Evolutionary conservation across 345 rosid species (phyloP).

Genomic region (Aquilaria yunnanensis): DNA sequence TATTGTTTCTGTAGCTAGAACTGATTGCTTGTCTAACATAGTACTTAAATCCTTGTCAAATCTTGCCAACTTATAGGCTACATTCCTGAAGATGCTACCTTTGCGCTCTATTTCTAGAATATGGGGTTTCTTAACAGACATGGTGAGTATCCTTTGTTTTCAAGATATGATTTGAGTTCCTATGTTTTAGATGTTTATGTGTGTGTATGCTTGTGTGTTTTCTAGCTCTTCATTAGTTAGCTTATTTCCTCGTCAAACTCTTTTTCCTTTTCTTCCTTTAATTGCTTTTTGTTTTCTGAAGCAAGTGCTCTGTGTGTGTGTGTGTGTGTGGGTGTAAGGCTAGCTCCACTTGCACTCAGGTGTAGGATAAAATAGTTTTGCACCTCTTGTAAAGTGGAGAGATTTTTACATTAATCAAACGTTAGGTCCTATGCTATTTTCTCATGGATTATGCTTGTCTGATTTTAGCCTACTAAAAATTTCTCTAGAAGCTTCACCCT

Average conservation of each 20-base stretch:
- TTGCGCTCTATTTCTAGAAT: slow-evolving; percentile 79
- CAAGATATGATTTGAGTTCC: background rate
- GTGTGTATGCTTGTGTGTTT: background rate
- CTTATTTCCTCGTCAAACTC: background rate
- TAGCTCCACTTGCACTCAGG: too few species aligned
- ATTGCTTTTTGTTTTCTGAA: too few species aligned
- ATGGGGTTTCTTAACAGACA: slow-evolving; percentile 69
- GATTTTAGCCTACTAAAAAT: too few species aligned
- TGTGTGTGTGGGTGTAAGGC: too few species aligned
- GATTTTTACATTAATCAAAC: too few species aligned
- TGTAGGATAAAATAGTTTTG: too few species aligned
- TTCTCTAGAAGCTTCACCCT: too few species aligned
- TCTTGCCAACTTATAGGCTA: slow-evolving; percentile 44
- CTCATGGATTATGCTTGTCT: too few species aligned
- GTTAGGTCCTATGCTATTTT: too few species aligned
- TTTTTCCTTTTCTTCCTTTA: background rate
- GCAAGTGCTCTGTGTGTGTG: too few species aligned
- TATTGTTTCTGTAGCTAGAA: slow-evolving; percentile 2
- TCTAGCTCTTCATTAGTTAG: background rate
- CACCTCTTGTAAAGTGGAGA: too few species aligned
- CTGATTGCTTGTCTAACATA: slow-evolving; percentile 9
- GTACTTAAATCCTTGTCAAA: slow-evolving; percentile 11
- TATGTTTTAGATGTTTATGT: background rate
- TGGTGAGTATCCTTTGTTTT: slow-evolving; percentile 41
- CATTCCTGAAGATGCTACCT: slow-evolving; percentile 74